These are phyloP conservation scores for Metschnikowia hibisci DNA, from an alignment of 805 yeast genomes.

Conservation along the genomic window DNA sequence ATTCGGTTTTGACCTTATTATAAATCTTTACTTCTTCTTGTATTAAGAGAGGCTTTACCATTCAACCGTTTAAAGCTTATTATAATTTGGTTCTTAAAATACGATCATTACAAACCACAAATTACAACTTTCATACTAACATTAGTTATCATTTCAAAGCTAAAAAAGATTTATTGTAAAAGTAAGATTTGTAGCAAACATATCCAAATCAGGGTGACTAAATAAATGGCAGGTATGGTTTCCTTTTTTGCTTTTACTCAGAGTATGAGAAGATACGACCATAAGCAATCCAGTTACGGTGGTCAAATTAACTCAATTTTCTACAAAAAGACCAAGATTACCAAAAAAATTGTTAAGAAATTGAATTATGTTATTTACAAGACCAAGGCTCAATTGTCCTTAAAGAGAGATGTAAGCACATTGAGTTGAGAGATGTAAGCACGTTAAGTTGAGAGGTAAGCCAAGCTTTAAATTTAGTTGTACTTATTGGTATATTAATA, in stretches of 20 bases:
- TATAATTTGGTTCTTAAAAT: too few relatives aligned
- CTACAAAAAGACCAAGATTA: slow-evolving; percentile 99
- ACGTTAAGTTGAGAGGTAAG: too few relatives aligned
- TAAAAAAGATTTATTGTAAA: slow-evolving; percentile 99
- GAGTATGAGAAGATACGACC: slow-evolving; percentile 99
- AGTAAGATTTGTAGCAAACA: slow-evolving; percentile 98
- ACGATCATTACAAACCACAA: too few relatives aligned
- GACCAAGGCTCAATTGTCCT: slow-evolving; percentile 95
- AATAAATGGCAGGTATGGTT: slow-evolving; percentile 99
- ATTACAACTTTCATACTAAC: too few relatives aligned
- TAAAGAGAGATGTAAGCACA: slow-evolving; percentile 99
- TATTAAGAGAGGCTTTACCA: too few relatives aligned
- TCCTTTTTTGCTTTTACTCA: slow-evolving; percentile 97
- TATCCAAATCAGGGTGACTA: slow-evolving; percentile 99
- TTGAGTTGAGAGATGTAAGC: slow-evolving; percentile 99
- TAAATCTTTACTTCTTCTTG: too few relatives aligned
- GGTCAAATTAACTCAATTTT: slow-evolving; percentile 99
- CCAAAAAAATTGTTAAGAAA: slow-evolving; percentile 99
- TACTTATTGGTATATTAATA: neutral
- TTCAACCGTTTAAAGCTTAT: too few relatives aligned
- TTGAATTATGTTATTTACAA: slow-evolving; percentile 98
- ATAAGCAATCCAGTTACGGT: slow-evolving; percentile 99
- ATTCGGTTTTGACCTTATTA: too few relatives aligned
- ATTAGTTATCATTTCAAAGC: slow-evolving; percentile 99
- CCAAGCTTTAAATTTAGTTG: slow-evolving; percentile 92